These are phyloP conservation scores for Rutstroemia sp. DNA, from an alignment of 2,329 filamentous ascomycete genomes.

Conservation along the genomic window DNA sequence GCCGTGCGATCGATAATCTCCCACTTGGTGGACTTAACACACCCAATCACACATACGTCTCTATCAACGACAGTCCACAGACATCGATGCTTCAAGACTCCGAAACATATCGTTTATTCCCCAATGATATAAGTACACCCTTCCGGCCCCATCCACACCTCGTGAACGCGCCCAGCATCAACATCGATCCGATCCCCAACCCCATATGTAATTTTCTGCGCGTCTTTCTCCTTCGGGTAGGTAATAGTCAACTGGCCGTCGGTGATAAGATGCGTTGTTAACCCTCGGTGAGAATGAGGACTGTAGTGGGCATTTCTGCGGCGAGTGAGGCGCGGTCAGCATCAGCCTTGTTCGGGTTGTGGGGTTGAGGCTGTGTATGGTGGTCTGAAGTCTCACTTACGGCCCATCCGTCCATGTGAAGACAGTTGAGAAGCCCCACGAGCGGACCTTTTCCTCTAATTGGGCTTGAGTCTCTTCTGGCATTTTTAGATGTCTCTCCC, in stretches of 20 bases:
- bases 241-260: slow-evolving; percentile 57
- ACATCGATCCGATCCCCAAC: slow-evolving; percentile 59
- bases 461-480: slow-evolving; percentile 36
- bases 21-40: too few relatives aligned
- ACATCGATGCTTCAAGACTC: too few relatives aligned
- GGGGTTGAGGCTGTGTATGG: background rate
- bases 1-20: too few relatives aligned
- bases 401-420: slow-evolving; percentile 67
- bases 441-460: slow-evolving; percentile 53
- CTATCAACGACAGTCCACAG: too few relatives aligned
- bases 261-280: slow-evolving; percentile 65
- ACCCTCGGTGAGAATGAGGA: slow-evolving; percentile 55
- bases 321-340: slow-evolving; percentile 4
- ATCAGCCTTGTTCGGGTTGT: slow-evolving; percentile 6
- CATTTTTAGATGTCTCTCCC: slow-evolving; percentile 9
- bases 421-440: slow-evolving; percentile 62
- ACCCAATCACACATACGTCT: too few relatives aligned
- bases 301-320: slow-evolving; percentile 58
- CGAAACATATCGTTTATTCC: slow-evolving; percentile 34
- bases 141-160: slow-evolving; percentile 59
- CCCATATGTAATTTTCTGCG: slow-evolving; percentile 50
- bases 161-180: slow-evolving; percentile 54
- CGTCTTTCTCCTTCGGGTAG: slow-evolving; percentile 51
- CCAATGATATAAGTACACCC: slow-evolving; percentile 65
- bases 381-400: slow-evolving; percentile 38